A percentile compares a stretch with the other conserved stretches of the same genome.
These are phyloP conservation scores for Trichothecium sympodiale DNA, from an alignment of 2,329 filamentous ascomycete genomes.

Conservation along the genomic window DNA sequence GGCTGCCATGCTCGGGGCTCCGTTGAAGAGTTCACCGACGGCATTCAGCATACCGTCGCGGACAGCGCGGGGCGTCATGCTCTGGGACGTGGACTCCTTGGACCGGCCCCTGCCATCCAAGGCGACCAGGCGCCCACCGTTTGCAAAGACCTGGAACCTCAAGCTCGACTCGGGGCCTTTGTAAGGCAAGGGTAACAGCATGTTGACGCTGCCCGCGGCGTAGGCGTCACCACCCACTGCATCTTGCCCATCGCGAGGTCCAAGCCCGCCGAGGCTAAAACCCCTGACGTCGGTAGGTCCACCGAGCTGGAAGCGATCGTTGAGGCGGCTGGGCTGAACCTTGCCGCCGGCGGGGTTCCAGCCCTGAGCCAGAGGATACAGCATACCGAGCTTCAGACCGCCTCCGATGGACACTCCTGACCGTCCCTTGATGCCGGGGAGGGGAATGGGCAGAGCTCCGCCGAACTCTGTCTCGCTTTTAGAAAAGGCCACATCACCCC, in stretches of 20 bases:
- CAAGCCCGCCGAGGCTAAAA: constrained; percentile 81
- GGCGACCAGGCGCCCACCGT: constrained; percentile 75
- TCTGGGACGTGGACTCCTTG: constrained; percentile 33
- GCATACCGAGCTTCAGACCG: constrained; percentile 67
- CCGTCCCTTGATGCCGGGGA: constrained; percentile 56
- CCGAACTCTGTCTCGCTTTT: constrained; percentile 83
- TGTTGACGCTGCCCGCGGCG: constrained; percentile 75
- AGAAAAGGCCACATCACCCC: constrained; percentile 85
- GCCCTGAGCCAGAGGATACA: constrained; percentile 69
- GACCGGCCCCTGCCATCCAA: constrained; percentile 43
- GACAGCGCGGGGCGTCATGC: constrained; percentile 27
- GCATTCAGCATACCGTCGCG: constrained; percentile 46
- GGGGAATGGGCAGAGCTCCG: constrained; percentile 59
- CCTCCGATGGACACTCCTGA: constrained; percentile 76
- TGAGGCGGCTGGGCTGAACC: constrained; percentile 65
- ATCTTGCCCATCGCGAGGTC: constrained; percentile 76
- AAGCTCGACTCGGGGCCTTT: constrained; percentile 75
- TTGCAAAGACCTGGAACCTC: constrained; percentile 81
- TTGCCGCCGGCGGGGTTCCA: constrained; percentile 32
- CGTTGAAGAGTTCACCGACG: constrained; percentile 58
- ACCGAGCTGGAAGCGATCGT: constrained; percentile 90
- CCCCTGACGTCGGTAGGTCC: constrained; percentile 91
- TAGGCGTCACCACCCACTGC: constrained; percentile 87
- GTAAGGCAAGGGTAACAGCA: constrained; percentile 75
- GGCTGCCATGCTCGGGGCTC: constrained; percentile 73